Evolutionary conservation across 768 basidiomycete genomes (phyloP).

Genomic region (Erythrobasidium yunnanense): DNA sequence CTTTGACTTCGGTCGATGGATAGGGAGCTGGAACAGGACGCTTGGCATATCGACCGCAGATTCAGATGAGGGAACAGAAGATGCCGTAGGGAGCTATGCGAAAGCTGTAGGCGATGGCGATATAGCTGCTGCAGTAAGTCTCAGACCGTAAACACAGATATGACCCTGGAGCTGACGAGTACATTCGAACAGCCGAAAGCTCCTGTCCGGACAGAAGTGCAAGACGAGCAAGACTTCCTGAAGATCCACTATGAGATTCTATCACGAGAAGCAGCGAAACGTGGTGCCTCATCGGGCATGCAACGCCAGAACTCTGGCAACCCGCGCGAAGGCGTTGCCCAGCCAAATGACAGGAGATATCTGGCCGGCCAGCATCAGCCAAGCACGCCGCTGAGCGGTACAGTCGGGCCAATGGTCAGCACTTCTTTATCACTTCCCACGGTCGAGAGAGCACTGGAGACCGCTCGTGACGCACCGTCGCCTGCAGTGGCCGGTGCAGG

Average conservation of each 20-base stretch:
- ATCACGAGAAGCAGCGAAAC: constrained; percentile 74
- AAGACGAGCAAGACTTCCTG: constrained; percentile 81
- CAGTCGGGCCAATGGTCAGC: constrained; percentile 86
- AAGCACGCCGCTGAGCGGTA: background rate
- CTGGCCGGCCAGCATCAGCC: background rate
- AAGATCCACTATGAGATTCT: constrained; percentile 84
- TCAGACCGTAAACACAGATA: no score
- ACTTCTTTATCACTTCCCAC: constrained; percentile 73
- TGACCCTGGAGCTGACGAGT: no score
- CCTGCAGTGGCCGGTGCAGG: background rate
- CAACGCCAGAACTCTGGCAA: no score
- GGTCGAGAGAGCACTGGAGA: constrained; percentile 60
- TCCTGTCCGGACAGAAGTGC: constrained; percentile 47
- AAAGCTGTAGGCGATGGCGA: background rate
- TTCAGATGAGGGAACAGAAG: background rate
- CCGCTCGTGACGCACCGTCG: background rate
- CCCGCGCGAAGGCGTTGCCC: no score
- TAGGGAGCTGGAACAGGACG: background rate
- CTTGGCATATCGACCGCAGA: no score
- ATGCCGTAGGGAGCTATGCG: background rate
- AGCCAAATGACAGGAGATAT: constrained; percentile 37
- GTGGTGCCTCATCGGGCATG: no score
- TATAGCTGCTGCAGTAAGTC: no score
- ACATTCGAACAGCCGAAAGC: background rate
- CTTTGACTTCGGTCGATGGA: constrained; percentile 49